Evolutionary conservation across 2,329 filamentous ascomycete genomes (phyloP).

Genomic region (Nigrospora oryzae): DNA sequence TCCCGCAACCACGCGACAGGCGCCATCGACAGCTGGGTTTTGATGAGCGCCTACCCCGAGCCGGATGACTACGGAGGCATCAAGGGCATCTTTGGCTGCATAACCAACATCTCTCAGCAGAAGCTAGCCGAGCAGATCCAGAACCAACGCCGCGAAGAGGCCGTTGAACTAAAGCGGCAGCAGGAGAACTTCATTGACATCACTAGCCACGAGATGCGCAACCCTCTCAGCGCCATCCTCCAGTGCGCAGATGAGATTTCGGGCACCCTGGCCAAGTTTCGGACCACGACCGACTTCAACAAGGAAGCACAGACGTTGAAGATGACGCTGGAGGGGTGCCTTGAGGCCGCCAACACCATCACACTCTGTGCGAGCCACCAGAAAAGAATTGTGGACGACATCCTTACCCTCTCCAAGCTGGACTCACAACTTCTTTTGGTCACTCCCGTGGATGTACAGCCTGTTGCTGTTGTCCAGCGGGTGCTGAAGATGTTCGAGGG

Average conservation of each 20-base stretch:
- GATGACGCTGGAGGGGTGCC: slow-evolving; percentile 38
- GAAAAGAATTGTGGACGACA: slow-evolving; percentile 62
- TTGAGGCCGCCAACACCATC: slow-evolving; percentile 77
- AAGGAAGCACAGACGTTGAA: slow-evolving; percentile 35
- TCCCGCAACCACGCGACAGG: slow-evolving; percentile 53
- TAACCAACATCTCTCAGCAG: slow-evolving; percentile 79
- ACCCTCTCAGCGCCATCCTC: slow-evolving; percentile 65
- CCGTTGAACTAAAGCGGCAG: slow-evolving; percentile 68
- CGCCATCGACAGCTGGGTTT: slow-evolving; percentile 63
- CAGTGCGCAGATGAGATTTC: slow-evolving; percentile 70
- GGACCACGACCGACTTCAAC: slow-evolving; percentile 22
- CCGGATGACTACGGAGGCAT: slow-evolving; percentile 54
- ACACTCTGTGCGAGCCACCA: slow-evolving; percentile 73
- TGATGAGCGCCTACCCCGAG: slow-evolving; percentile 71
- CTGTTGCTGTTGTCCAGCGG: slow-evolving; percentile 57
- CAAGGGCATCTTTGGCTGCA: slow-evolving; percentile 70
- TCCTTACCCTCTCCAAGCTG: slow-evolving; percentile 59
- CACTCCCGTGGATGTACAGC: slow-evolving; percentile 62
- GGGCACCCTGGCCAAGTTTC: slow-evolving; percentile 36
- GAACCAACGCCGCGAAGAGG: slow-evolving; percentile 69
- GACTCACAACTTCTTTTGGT: slow-evolving; percentile 64
- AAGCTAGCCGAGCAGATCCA: slow-evolving; percentile 80
- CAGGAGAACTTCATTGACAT: slow-evolving; percentile 68
- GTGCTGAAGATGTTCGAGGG: slow-evolving; percentile 74
- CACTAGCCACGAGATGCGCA: slow-evolving; percentile 69